phyloP scores from a whole-genome alignment of 2,329 filamentous ascomycete genomes.

The Epicoccum sorghinum region DNA sequence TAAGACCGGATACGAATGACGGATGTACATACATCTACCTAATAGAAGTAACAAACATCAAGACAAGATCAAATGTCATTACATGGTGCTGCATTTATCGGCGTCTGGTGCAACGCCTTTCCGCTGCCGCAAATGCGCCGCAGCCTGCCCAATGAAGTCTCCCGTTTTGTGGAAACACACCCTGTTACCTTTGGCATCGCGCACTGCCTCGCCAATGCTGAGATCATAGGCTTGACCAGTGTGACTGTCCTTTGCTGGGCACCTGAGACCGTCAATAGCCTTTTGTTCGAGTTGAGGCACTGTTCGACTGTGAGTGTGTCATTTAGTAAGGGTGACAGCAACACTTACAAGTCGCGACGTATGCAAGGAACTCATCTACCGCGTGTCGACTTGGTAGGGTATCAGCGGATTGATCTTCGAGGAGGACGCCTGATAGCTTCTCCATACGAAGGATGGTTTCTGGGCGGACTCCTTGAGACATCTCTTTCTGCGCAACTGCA shows the following conservation, averaged over 20 bases:
- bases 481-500: conserved; percentile 37
- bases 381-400: conserved; percentile 37
- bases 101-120: conserved; percentile 27
- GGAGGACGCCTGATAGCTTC: conserved; percentile 31
- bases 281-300: conserved; percentile 38
- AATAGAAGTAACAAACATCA: no score
- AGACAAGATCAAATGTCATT: background rate
- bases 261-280: conserved; percentile 37
- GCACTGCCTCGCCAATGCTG: conserved; percentile 40
- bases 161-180: conserved; percentile 46
- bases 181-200: conserved; percentile 42
- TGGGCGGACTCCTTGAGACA: conserved; percentile 41
- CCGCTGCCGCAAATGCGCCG: conserved; percentile 34
- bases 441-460: conserved; percentile 41
- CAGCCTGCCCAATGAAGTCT: conserved; percentile 45
- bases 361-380: conserved; percentile 42
- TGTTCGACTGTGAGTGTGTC: conserved; percentile 3
- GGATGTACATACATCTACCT: no score
- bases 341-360: conserved; percentile 39
- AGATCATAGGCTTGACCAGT: conserved; percentile 43
- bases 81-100: conserved; percentile 31
- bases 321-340: background rate
- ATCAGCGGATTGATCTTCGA: conserved; percentile 38
- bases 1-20: background rate
- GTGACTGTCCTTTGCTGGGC: conserved; percentile 41